phyloP scores from a whole-genome alignment of 2,329 filamentous ascomycete species.

The Xylariaceae sp. region DNA sequence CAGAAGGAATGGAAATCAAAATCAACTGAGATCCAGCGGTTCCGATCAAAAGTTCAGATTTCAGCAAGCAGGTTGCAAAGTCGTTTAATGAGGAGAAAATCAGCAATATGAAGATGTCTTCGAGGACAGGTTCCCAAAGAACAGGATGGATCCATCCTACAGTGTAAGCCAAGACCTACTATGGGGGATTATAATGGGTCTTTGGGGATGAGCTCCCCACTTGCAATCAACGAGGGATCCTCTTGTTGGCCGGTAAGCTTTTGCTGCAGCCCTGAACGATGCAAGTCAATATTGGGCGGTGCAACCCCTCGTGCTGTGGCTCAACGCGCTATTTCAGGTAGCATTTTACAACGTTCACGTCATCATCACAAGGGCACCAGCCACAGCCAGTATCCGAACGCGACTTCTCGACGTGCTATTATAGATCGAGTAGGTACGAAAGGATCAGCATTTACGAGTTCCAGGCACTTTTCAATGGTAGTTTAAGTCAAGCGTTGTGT shows the following conservation, averaged over 20 bases:
- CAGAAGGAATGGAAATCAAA: neutral
- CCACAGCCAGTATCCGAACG: conserved; percentile 12
- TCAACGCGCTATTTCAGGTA: neutral
- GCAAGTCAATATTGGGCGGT: conserved; percentile 11
- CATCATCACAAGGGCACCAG: conserved; percentile 10
- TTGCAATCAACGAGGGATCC: conserved; percentile 2
- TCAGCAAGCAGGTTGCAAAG: neutral
- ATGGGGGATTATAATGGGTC: neutral
- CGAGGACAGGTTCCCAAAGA: neutral
- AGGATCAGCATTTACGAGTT: neutral
- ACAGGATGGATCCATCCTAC: neutral
- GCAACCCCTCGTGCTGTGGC: conserved; percentile 6
- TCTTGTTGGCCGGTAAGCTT: conserved; percentile 28
- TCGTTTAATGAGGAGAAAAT: conserved; percentile 21
- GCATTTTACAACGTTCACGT: too few relatives aligned
- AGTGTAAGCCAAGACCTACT: conserved; percentile 17
- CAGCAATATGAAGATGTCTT: conserved; percentile 6
- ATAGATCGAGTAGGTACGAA: neutral
- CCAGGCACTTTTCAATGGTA: conserved; percentile 12
- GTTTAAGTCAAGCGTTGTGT: neutral
- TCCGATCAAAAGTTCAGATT: neutral
- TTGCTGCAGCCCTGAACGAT: neutral
- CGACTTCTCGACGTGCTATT: conserved; percentile 6
- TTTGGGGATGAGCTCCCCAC: conserved; percentile 22
- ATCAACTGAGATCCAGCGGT: neutral